Evolutionary conservation across 352 stramenopile species (phyloP).

Genomic region (Pythium rhizo-oryzae): DNA sequence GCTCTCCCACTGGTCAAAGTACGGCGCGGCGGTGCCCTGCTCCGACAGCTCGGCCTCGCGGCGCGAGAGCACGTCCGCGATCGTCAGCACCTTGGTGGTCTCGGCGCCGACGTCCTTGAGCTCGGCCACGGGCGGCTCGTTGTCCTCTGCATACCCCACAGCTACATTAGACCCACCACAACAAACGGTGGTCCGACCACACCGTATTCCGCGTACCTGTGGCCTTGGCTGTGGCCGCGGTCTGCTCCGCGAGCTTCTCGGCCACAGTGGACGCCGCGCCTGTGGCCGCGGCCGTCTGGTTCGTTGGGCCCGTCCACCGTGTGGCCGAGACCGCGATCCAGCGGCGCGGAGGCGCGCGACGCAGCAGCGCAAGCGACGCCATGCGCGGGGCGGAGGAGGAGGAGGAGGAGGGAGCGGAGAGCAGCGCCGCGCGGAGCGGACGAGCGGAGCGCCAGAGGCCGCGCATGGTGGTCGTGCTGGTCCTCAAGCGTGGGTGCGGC

Average conservation of each 20-base stretch:
- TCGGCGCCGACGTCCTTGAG: slow-evolving; percentile 60
- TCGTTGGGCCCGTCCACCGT: slow-evolving; percentile 15
- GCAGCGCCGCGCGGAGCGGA: slow-evolving; percentile 21
- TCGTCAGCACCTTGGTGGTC: slow-evolving; percentile 68
- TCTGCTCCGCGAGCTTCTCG: slow-evolving; percentile 5
- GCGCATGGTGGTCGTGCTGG: slow-evolving; percentile 6
- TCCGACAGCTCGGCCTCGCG: slow-evolving; percentile 55
- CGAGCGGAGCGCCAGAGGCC: slow-evolving; percentile 26
- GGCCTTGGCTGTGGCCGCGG: background rate
- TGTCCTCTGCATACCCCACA: slow-evolving; percentile 16
- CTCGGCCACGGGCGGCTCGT: slow-evolving; percentile 36
- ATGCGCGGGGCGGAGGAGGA: background rate
- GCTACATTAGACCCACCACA: background rate
- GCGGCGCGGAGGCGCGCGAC: slow-evolving; percentile 8
- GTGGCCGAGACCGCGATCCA: slow-evolving; percentile 21
- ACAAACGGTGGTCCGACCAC: background rate
- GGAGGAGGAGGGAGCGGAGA: background rate
- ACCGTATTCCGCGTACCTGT: background rate
- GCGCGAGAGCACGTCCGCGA: slow-evolving; percentile 66
- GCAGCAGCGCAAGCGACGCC: background rate
- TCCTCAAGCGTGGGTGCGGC: background rate
- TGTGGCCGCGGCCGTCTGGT: background rate
- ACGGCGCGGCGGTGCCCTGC: slow-evolving; percentile 29
- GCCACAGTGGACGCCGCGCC: background rate
- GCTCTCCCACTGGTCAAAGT: slow-evolving; percentile 83